Evolutionary conservation across 306 rosid genomes (phyloP).

Genomic region (Vigna trinervia): DNA sequence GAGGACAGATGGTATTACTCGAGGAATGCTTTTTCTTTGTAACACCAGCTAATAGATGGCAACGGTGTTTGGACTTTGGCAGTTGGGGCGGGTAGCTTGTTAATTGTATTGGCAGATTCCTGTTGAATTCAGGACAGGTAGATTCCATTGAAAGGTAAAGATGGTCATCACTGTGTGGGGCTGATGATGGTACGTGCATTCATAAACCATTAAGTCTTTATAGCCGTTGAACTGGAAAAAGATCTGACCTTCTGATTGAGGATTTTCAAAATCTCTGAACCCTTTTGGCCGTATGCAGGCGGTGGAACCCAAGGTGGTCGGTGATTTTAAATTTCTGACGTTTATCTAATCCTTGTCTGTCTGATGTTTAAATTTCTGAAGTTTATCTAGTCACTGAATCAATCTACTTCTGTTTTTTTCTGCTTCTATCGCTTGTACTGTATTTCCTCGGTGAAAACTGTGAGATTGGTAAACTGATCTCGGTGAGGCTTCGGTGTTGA

Average conservation of each 20-base stretch:
- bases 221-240: slow-evolving; percentile 16
- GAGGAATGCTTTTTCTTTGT: background rate
- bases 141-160: slow-evolving; percentile 26
- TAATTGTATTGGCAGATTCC: slow-evolving; percentile 26
- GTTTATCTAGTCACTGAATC: slow-evolving; percentile 13
- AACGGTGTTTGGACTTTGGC: background rate
- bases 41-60: background rate
- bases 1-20: slow-evolving; percentile 8
- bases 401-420: background rate
- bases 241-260: slow-evolving; percentile 14
- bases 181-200: slow-evolving; percentile 34
- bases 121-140: slow-evolving; percentile 15
- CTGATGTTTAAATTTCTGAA: slow-evolving; percentile 28
- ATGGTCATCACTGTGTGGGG: slow-evolving; percentile 26
- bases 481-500: background rate
- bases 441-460: slow-evolving; percentile 17
- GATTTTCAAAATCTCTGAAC: slow-evolving; percentile 29
- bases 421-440: background rate
- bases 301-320: slow-evolving; percentile 48
- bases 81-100: slow-evolving; percentile 31
- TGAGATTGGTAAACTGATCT: slow-evolving; percentile 7
- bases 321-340: background rate
- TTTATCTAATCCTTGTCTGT: slow-evolving; percentile 15
- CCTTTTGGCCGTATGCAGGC: slow-evolving; percentile 18
- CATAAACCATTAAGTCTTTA: slow-evolving; percentile 11